Conservation (phyloP, 331 rosid genomes). For the Prunus yedoensis region DNA sequence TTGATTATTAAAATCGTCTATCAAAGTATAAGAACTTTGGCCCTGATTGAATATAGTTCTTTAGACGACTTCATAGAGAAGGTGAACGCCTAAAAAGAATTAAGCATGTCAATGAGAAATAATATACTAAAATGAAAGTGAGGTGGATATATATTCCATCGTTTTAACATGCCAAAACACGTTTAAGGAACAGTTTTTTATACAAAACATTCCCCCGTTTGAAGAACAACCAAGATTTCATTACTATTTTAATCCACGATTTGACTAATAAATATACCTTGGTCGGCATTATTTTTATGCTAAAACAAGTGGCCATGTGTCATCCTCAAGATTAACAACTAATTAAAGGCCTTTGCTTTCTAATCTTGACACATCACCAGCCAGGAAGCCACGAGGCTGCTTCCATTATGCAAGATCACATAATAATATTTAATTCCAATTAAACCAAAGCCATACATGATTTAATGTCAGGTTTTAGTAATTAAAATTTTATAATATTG, state of each 20-base stretch:
- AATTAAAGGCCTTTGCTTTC: too few species aligned
- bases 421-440: too few species aligned
- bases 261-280: slow-evolving; percentile 18
- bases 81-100: background rate
- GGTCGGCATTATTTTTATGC: background rate
- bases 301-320: background rate
- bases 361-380: too few species aligned
- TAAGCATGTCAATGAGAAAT: background rate
- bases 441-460: too few species aligned
- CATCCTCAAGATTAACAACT: too few species aligned
- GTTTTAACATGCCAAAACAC: slow-evolving; percentile 9
- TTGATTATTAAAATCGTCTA: background rate
- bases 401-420: too few species aligned
- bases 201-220: background rate
- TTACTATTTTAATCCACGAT: background rate
- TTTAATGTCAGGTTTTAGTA: too few species aligned
- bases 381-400: too few species aligned
- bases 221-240: background rate
- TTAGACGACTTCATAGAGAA: background rate
- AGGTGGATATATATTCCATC: background rate
- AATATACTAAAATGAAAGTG: background rate
- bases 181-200: background rate
- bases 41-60: background rate
- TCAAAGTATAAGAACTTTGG: background rate
- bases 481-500: too few species aligned